phyloP scores from a whole-genome alignment of 169 alveolate genomes.

The Nephromyces sp. region DNA sequence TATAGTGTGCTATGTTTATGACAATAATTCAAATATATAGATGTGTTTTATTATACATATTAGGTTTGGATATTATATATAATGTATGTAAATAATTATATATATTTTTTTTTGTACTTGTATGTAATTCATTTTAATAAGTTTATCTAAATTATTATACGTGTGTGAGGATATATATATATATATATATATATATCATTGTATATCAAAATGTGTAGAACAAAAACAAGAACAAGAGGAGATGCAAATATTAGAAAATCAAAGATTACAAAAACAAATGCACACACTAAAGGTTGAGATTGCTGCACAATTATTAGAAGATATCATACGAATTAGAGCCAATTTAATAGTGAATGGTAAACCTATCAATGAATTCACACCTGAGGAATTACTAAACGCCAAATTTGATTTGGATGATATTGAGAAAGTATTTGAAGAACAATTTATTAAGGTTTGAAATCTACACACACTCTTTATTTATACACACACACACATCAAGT shows the following conservation, averaged over 20 bases:
- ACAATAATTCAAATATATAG: too few relatives aligned
- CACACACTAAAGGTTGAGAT: not conserved
- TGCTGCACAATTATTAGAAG: not conserved
- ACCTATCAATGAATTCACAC: not conserved
- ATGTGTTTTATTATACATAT: too few relatives aligned
- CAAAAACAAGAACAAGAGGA: not conserved
- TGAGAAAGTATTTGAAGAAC: not conserved
- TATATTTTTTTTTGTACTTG: too few relatives aligned
- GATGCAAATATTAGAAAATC: not conserved
- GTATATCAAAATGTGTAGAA: too few relatives aligned
- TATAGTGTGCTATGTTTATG: too few relatives aligned
- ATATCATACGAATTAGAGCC: not conserved
- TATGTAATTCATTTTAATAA: too few relatives aligned
- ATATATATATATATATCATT: too few relatives aligned
- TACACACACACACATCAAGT: not conserved
- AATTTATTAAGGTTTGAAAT: not conserved
- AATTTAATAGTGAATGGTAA: not conserved
- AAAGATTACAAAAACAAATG: not conserved
- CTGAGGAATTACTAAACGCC: not conserved
- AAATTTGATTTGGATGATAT: not conserved
- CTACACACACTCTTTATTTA: not conserved
- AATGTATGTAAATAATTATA: too few relatives aligned
- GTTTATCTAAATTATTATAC: too few relatives aligned
- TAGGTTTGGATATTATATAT: too few relatives aligned
- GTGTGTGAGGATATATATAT: too few relatives aligned